These are phyloP conservation scores for Prunus persica DNA, from an alignment of 306 rosid species.

Conservation along the genomic window DNA sequence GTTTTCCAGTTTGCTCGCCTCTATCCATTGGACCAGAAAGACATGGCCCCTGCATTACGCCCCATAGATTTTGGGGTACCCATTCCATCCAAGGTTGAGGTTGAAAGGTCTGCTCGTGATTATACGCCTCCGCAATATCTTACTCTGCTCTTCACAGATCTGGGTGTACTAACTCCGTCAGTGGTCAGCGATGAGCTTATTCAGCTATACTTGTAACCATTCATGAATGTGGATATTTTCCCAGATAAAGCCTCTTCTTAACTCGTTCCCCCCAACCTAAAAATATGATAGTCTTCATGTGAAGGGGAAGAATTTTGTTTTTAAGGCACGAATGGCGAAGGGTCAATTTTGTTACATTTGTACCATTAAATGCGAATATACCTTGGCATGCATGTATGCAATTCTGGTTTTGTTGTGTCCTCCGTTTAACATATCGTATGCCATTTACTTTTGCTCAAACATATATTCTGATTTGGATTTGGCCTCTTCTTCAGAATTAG, in stretches of 20 bases:
- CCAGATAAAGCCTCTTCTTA: neutral
- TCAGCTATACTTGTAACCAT: slow-evolving; percentile 75
- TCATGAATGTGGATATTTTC: slow-evolving; percentile 13
- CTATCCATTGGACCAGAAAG: slow-evolving; percentile 94
- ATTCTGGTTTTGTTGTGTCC: neutral
- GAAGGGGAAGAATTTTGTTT: neutral
- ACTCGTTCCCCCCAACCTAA: neutral
- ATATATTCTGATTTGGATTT: too few species aligned
- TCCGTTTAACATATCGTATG: too few species aligned
- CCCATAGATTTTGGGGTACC: slow-evolving; percentile 92
- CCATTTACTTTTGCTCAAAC: too few species aligned
- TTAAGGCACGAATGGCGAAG: neutral
- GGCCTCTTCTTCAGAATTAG: too few species aligned
- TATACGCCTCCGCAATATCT: slow-evolving; percentile 97
- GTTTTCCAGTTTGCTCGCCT: slow-evolving; percentile 87
- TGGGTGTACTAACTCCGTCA: slow-evolving; percentile 93
- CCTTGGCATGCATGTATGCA: too few species aligned
- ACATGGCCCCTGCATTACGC: slow-evolving; percentile 83
- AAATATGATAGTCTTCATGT: neutral
- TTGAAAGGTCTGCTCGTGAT: slow-evolving; percentile 89
- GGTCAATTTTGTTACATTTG: neutral
- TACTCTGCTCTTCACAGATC: slow-evolving; percentile 84
- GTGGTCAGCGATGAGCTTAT: slow-evolving; percentile 98
- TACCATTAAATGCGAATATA: neutral
- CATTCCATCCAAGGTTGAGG: slow-evolving; percentile 91